Evolutionary conservation across 306 rosid species (phyloP), one percentile per base, ranked within the genome.

Genomic region (Luffa acutangula): DNA sequence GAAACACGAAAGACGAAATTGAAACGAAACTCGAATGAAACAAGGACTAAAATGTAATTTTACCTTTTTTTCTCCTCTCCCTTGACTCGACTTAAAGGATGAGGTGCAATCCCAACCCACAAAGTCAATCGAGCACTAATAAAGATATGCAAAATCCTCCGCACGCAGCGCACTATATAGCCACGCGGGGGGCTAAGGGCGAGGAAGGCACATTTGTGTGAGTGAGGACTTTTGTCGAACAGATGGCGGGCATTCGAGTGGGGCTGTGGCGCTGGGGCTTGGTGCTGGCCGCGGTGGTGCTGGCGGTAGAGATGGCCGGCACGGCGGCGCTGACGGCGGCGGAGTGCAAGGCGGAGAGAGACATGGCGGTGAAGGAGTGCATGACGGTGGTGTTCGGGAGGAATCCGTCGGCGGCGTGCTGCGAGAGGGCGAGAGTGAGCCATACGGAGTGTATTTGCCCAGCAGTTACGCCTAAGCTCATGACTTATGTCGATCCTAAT

Each of bases 401-500:
- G 48, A 43, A 31, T 3, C 85, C 83, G 4, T 51, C 83, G 17
- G 71, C 78, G 37, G 62, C 41, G 64, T 83, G 83, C 37, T 83
- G 85, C 80, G 45, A 75, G 58, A 49, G 78, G 3, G 83, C 71
- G 34, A 53, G 65, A 52, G 80, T 75, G 49, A 65, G 63, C 48
- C 83, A 83, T 36, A 3, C 18, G 0, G 80, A 83, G 53, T 83
- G 85, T 21, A 57, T 75, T 2, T 83, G 85, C 41, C 78, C 82
- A 0, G 79, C 58, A 2, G 41, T 83, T 21, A 73, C 82, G n/a
- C 37, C 82, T 13, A 73, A 42, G 25, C 7, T 79, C 9, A 78
- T 81, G 7, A 48, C 81, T 3, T 39, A 59, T 7, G 46, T 82
- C 6, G 81, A 82, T 12, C 18, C 79, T 58, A 70, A 42, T 17